phyloP scores from a whole-genome alignment of 768 basidiomycete genomes.

The Lactarius sp. region DNA sequence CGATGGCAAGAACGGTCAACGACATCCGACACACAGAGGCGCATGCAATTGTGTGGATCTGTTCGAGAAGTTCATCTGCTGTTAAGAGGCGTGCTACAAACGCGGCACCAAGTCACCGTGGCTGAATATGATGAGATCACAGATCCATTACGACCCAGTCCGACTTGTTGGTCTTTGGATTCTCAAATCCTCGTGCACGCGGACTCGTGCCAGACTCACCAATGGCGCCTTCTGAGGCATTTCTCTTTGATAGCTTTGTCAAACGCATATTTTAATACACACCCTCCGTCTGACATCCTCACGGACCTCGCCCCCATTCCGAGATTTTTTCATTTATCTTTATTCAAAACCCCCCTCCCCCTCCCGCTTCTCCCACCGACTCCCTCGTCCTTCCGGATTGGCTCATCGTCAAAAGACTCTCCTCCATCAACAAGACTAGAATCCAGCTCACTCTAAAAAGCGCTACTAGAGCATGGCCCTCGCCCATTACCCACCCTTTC shows the following conservation, averaged over 20 bases:
- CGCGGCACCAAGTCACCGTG: conserved; percentile 25
- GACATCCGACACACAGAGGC: conserved; percentile 1
- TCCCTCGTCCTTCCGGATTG: conserved; percentile 1
- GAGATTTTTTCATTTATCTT: conserved; percentile 14
- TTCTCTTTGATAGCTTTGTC: conserved; percentile 10
- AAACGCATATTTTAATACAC: conserved; percentile 22
- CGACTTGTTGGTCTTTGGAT: conserved; percentile 5
- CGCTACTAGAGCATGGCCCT: conserved; percentile 23
- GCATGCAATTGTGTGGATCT: conserved; percentile 9
- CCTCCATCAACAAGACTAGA: background rate
- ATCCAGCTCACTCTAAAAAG: conserved; percentile 16
- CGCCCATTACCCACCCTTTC: conserved; percentile 24
- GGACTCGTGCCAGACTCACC: conserved; percentile 7
- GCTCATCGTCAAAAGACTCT: background rate
- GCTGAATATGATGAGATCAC: conserved; percentile 16
- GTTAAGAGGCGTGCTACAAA: conserved; percentile 22
- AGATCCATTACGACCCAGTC: conserved; percentile 11
- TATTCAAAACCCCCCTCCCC: background rate
- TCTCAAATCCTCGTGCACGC: conserved; percentile 20
- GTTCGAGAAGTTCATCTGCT: conserved; percentile 24
- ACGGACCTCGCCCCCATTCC: conserved; percentile 17
- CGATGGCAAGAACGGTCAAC: background rate
- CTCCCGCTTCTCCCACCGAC: background rate
- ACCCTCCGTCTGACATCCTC: conserved; percentile 9
- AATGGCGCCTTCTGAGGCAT: conserved; percentile 11